Base-by-base conservation (phyloP, 139 green algal species). In the Coccomyxa sp. region DNA sequence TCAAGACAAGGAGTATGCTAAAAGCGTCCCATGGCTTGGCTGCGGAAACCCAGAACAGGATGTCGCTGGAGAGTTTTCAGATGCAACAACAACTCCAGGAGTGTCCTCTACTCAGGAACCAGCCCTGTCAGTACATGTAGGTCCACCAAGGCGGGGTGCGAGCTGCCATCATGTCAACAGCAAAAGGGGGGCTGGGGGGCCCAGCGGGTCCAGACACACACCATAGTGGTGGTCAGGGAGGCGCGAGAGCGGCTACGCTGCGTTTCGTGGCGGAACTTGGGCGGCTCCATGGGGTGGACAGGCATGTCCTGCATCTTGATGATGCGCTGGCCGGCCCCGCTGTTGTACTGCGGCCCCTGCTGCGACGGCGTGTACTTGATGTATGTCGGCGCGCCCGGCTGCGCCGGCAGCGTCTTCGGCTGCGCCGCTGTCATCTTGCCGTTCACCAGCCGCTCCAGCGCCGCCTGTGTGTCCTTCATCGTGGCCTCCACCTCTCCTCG, bases 251-350 rank as follows among this genome's bases (percentile, higher is more conserved):
- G n/a, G n/a, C n/a, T n/a, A n/a, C n/a, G n/a, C 74, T 31, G 81
- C 12, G 90, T 96, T 85, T 94, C 96, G 85, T 97, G 92, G 75
- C 95, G 83, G 88, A 99, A 99, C 83, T 98, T 99, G 59, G 97
- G 96, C 13, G 97, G 97, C 85, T 99, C 95, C 80, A 99, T 89
- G 0, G 97, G 97, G 87, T 99, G 97, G 18, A 96, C 83, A 0
- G 95, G 94, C 92, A 97, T 94, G 86, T 99, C 95, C 85, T 98
- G 93, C 93, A 99, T 96, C 86, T 98, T 97, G 85, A 99, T 97
- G 86, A 99, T 96, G 83, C 96, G 91, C 85, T 98, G 93, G 14
- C 85, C 89, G 0, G 95, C 93, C 13, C 94, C 95, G 0, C 86
- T 90, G 60, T 86, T 88, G 83, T 92, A 92, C 84, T 92, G 87